Evolutionary conservation across 331 rosid species (phyloP).

Genomic region (Cydonia oblonga): DNA sequence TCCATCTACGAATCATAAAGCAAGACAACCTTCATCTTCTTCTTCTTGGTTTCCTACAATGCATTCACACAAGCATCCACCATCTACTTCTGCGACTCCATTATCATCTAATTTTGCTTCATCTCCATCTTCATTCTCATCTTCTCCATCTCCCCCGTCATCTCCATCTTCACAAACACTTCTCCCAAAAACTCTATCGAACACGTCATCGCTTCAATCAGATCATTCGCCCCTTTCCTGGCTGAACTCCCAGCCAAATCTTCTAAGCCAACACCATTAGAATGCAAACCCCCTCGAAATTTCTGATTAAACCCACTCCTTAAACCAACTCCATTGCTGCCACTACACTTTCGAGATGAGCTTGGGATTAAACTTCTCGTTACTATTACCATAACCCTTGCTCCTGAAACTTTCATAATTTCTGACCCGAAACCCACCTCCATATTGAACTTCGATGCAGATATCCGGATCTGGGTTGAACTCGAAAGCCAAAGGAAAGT

Average conservation of each 20-base stretch:
- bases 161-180: constrained; percentile 67
- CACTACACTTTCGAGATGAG: not conserved
- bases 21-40: constrained; percentile 13
- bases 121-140: constrained; percentile 76
- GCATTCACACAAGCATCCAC: constrained; percentile 60
- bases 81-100: constrained; percentile 62
- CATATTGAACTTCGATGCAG: constrained; percentile 8
- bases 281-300: not conserved
- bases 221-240: constrained; percentile 39
- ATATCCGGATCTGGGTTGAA: constrained; percentile 38
- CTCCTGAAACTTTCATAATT: not conserved
- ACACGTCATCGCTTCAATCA: constrained; percentile 46
- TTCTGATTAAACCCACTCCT: not conserved
- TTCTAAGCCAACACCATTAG: not conserved
- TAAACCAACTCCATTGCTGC: not conserved
- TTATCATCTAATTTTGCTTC: constrained; percentile 53
- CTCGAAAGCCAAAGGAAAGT: constrained; percentile 3
- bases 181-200: constrained; percentile 53
- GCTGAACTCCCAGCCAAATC: not conserved
- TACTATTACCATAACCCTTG: constrained; percentile 20
- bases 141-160: constrained; percentile 58
- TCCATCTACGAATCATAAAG: not conserved
- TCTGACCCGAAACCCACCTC: constrained; percentile 26
- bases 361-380: not conserved
- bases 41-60: constrained; percentile 40